Evolutionary conservation across 116 monocot species (phyloP).

Genomic region (Papilionanthe hybrid): DNA sequence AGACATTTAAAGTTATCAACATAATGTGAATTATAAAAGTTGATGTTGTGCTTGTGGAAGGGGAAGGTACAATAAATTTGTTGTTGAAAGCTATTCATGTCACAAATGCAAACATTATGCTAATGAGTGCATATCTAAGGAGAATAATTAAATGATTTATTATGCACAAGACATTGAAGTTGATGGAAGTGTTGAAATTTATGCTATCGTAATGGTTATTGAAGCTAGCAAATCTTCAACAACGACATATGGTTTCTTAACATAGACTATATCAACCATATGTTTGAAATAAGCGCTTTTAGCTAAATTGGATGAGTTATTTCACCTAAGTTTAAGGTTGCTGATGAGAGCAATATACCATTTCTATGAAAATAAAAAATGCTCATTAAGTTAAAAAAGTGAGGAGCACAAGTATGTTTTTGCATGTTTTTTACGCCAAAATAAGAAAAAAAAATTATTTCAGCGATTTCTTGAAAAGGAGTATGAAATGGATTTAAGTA

Average conservation of each 20-base stretch:
- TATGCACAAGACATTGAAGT: neutral
- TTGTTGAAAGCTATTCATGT: no score
- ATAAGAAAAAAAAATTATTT: neutral
- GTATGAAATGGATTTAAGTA: neutral
- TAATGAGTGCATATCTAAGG: neutral
- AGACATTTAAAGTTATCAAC: neutral
- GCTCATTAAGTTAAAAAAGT: neutral
- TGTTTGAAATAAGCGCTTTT: neutral
- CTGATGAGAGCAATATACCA: neutral
- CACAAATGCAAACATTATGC: neutral
- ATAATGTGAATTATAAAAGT: no score
- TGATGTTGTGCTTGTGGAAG: neutral
- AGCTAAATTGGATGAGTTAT: neutral
- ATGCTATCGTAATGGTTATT: neutral
- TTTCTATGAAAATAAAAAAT: neutral
- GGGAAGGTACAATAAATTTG: neutral
- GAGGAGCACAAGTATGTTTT: neutral
- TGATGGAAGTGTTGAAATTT: neutral
- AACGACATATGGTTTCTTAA: neutral
- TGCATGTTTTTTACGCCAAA: neutral
- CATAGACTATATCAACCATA: neutral
- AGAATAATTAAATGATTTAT: neutral
- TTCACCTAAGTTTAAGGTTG: neutral
- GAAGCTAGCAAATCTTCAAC: neutral
- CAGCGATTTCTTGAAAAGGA: neutral